A percentile compares a stretch with the other conserved stretches of the same genome.
These are phyloP conservation scores for Metschnikowia hibisci DNA, from an alignment of 805 yeast species.

Conservation along the genomic window DNA sequence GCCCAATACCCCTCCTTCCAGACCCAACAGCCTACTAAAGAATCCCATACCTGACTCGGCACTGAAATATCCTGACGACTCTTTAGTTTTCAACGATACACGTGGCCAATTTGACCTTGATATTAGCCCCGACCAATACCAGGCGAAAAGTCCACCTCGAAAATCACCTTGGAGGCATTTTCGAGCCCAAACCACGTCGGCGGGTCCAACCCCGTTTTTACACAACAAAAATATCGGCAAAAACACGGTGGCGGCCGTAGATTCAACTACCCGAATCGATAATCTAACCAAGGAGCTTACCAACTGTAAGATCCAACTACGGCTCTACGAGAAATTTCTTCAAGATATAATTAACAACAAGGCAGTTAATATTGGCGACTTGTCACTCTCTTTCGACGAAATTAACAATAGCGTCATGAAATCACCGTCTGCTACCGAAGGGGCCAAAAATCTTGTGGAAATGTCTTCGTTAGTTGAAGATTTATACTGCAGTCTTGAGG, in stretches of 20 bases:
- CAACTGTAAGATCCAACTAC: slow-evolving; percentile 35
- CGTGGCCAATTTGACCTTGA: slow-evolving; percentile 18
- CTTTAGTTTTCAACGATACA: slow-evolving; percentile 11
- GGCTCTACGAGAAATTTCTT: slow-evolving; percentile 37
- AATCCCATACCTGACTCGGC: too few species aligned
- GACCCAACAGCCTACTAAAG: background rate
- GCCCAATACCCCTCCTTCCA: slow-evolving; percentile 1
- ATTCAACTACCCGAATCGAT: slow-evolving; percentile 11
- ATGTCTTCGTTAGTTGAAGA: slow-evolving; percentile 36
- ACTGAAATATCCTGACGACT: background rate
- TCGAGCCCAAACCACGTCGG: background rate
- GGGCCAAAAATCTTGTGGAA: slow-evolving; percentile 30
- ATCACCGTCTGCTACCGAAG: background rate
- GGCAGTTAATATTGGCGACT: slow-evolving; percentile 20
- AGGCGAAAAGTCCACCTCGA: slow-evolving; percentile 4
- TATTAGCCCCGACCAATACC: slow-evolving; percentile 16
- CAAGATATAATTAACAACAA: slow-evolving; percentile 30
- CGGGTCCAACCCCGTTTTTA: slow-evolving; percentile 8
- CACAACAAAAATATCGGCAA: slow-evolving; percentile 9
- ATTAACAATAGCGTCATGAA: slow-evolving; percentile 13
- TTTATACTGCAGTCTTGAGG: slow-evolving; percentile 33
- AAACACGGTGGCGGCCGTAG: slow-evolving; percentile 5
- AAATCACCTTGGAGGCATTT: slow-evolving; percentile 12
- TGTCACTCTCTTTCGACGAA: slow-evolving; percentile 17
- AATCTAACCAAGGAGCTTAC: slow-evolving; percentile 26